Evolutionary conservation across 108 stramenopile species (phyloP).

Genomic region (Discostella pseudostelligera): DNA sequence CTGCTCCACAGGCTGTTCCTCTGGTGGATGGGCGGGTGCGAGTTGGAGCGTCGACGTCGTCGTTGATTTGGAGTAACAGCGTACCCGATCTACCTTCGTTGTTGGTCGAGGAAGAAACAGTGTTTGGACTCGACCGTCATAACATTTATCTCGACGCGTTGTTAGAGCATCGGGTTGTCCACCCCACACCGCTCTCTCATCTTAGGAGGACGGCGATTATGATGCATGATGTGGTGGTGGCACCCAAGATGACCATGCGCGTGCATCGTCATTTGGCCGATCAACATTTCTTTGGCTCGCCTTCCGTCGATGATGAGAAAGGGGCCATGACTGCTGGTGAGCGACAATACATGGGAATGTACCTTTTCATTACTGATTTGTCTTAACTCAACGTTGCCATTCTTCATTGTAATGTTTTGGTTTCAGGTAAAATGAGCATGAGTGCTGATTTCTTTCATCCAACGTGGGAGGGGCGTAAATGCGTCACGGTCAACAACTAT

Average conservation of each 20-base stretch:
- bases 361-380: background rate
- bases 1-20: no score
- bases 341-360: conserved; percentile 6
- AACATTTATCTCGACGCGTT: no score
- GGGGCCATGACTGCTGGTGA: conserved; percentile 53
- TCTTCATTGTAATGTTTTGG: conserved; percentile 15
- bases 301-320: conserved; percentile 52
- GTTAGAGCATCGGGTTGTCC: no score
- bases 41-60: no score
- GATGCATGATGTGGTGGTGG: background rate
- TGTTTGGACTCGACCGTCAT: no score
- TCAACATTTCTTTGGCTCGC: conserved; percentile 60
- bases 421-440: conserved; percentile 25
- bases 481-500: background rate
- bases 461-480: conserved; percentile 7
- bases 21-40: no score
- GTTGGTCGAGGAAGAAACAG: no score
- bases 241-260: conserved; percentile 52
- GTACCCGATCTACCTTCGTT: no score
- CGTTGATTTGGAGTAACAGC: no score
- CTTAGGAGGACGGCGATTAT: background rate
- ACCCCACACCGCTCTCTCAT: no score
- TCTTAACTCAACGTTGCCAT: no score
- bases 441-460: conserved; percentile 86
- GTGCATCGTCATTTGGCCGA: conserved; percentile 79